Evolutionary conservation across 306 rosid species (phyloP).

Genomic region (Quercus alba): DNA sequence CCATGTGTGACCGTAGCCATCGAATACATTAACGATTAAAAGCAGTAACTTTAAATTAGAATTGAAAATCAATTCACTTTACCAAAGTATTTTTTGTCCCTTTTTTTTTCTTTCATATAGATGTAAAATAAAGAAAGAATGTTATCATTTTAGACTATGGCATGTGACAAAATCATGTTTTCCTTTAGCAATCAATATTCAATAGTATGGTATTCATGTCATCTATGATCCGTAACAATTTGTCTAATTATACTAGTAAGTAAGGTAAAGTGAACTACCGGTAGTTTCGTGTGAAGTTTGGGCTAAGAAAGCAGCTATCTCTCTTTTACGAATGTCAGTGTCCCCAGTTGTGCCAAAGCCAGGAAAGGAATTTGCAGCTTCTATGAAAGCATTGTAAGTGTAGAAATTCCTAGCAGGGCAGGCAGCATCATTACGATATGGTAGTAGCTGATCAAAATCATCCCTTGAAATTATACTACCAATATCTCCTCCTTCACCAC

Average conservation of each 20-base stretch:
- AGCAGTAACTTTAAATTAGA: too few species aligned
- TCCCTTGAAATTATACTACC: conserved; percentile 14
- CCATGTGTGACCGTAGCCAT: too few species aligned
- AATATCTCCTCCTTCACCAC: conserved; percentile 13
- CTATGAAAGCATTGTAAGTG: conserved; percentile 47
- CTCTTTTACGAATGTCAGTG: conserved; percentile 37
- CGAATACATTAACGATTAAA: too few species aligned
- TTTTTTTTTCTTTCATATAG: too few species aligned
- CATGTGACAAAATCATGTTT: not conserved
- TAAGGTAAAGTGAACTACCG: not conserved
- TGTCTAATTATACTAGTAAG: not conserved
- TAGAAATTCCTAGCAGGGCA: conserved; percentile 46
- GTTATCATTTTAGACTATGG: too few species aligned
- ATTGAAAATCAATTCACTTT: too few species aligned
- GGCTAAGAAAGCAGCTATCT: conserved; percentile 69
- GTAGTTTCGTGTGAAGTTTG: conserved; percentile 83
- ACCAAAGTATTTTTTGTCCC: too few species aligned
- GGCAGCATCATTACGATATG: conserved; percentile 44
- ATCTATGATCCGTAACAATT: not conserved
- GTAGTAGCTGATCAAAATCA: conserved; percentile 44
- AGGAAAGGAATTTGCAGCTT: conserved; percentile 42
- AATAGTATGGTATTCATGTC: not conserved
- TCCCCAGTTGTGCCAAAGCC: conserved; percentile 60
- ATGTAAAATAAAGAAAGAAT: too few species aligned
- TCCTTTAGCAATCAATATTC: not conserved